A percentile compares a stretch with the other conserved stretches of the same genome.
phyloP scores from a whole-genome alignment of 2,329 filamentous ascomycete species.

The Dactylellina leptospora region DNA sequence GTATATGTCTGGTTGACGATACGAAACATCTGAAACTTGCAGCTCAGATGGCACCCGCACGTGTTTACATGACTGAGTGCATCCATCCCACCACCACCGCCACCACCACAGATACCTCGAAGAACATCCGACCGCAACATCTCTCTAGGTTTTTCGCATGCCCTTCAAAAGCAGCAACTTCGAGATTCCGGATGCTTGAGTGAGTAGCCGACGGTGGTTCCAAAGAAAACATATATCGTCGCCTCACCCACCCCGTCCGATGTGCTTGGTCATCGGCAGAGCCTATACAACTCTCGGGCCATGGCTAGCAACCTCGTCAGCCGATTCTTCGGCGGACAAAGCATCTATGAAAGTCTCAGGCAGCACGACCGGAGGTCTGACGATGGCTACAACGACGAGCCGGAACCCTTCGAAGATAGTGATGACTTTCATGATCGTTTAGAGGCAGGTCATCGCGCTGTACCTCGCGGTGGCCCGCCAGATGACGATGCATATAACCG shows the following conservation, averaged over 20 bases:
- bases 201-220: too few species aligned
- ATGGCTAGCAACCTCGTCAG: conserved; percentile 50
- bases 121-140: not conserved
- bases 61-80: not conserved
- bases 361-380: conserved; percentile 55
- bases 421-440: conserved; percentile 28
- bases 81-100: not conserved
- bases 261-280: too few species aligned
- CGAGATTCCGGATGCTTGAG: too few species aligned
- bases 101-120: not conserved
- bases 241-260: not conserved
- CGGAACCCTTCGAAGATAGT: conserved; percentile 35
- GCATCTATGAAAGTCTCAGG: conserved; percentile 57
- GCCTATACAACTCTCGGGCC: not conserved
- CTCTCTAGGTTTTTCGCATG: too few species aligned
- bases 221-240: not conserved
- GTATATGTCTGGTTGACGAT: not conserved
- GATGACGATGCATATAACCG: conserved; percentile 31
- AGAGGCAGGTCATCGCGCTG: conserved; percentile 26
- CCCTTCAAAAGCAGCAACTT: too few species aligned
- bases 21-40: not conserved
- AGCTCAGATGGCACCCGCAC: conserved; percentile 14
- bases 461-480: conserved; percentile 4
- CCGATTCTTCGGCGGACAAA: conserved; percentile 53
- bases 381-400: conserved; percentile 55